phyloP scores from a whole-genome alignment of 768 basidiomycete genomes.

The Leccinellum albellum region DNA sequence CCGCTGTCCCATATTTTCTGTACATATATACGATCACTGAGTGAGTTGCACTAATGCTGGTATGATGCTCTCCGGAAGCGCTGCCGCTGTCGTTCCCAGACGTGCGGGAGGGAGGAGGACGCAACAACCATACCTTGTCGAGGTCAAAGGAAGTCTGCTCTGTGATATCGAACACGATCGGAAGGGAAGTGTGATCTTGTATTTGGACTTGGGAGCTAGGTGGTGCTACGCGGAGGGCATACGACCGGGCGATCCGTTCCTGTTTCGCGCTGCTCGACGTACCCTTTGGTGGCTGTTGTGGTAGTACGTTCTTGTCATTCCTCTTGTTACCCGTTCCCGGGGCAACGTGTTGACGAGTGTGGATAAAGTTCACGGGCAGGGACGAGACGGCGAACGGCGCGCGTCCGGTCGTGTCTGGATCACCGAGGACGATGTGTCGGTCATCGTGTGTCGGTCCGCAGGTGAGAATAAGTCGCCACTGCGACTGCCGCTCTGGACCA shows the following conservation, averaged over 20 bases:
- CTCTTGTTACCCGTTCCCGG: background rate
- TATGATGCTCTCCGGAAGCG: too few relatives aligned
- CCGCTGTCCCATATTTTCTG: constrained; percentile 99
- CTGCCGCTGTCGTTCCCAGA: background rate
- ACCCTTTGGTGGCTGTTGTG: constrained; percentile 12
- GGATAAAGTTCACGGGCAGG: constrained; percentile 51
- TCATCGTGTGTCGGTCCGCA: constrained; percentile 30
- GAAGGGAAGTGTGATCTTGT: background rate
- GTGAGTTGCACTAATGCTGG: background rate
- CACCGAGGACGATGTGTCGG: constrained; percentile 41
- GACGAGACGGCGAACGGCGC: constrained; percentile 62
- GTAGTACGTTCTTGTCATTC: background rate
- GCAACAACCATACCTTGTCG: constrained; percentile 68
- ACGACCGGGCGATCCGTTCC: constrained; percentile 51
- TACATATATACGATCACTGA: background rate
- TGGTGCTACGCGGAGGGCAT: constrained; percentile 5
- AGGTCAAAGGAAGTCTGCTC: constrained; percentile 90
- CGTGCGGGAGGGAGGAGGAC: background rate
- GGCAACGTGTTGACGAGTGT: constrained; percentile 25
- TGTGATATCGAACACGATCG: constrained; percentile 43
- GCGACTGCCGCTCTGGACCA: constrained; percentile 24
- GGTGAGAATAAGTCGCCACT: constrained; percentile 64
- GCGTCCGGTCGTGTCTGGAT: constrained; percentile 36
- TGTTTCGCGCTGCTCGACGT: constrained; percentile 46
- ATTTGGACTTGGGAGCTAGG: background rate